phyloP scores from a whole-genome alignment of 352 stramenopile species.

The Phytophthora melonis region DNA sequence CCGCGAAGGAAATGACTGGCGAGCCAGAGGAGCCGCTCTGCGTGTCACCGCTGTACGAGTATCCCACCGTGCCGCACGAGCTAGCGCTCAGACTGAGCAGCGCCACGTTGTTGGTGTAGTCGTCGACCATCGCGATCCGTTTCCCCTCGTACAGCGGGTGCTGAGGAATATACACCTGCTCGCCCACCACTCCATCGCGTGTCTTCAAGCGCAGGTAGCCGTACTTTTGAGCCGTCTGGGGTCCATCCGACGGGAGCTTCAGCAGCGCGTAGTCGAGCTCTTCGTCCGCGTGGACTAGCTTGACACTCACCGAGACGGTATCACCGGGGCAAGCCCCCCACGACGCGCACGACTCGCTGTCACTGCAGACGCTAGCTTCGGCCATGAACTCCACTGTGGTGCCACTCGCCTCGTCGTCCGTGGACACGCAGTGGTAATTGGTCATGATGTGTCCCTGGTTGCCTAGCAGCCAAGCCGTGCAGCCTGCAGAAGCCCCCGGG shows the following conservation, averaged over 20 bases:
- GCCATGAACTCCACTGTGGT: slow-evolving; percentile 77
- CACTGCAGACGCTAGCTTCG: slow-evolving; percentile 46
- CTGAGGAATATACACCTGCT: slow-evolving; percentile 67
- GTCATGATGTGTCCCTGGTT: slow-evolving; percentile 71
- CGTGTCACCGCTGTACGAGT: slow-evolving; percentile 75
- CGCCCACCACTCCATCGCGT: slow-evolving; percentile 33
- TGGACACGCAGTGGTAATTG: slow-evolving; percentile 78
- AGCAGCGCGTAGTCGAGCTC: slow-evolving; percentile 73
- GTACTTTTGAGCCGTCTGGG: slow-evolving; percentile 55
- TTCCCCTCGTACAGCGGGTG: slow-evolving; percentile 61
- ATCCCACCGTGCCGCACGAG: slow-evolving; percentile 49
- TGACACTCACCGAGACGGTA: slow-evolving; percentile 52
- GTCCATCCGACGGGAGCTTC: slow-evolving; percentile 45
- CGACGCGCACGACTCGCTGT: slow-evolving; percentile 39
- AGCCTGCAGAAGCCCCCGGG: slow-evolving; percentile 39
- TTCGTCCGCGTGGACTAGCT: slow-evolving; percentile 56
- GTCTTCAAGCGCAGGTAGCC: slow-evolving; percentile 65
- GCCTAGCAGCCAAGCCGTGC: slow-evolving; percentile 72
- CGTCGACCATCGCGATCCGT: slow-evolving; percentile 58
- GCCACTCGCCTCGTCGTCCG: slow-evolving; percentile 41
- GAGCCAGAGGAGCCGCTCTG: slow-evolving; percentile 70
- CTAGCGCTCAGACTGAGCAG: slow-evolving; percentile 42
- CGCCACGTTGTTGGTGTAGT: slow-evolving; percentile 52
- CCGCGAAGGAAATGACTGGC: slow-evolving; percentile 55
- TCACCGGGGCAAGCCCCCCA: slow-evolving; percentile 57